Evolutionary conservation across 768 basidiomycete species (phyloP).

Genomic region (Gloeopeniophorella convolvens): DNA sequence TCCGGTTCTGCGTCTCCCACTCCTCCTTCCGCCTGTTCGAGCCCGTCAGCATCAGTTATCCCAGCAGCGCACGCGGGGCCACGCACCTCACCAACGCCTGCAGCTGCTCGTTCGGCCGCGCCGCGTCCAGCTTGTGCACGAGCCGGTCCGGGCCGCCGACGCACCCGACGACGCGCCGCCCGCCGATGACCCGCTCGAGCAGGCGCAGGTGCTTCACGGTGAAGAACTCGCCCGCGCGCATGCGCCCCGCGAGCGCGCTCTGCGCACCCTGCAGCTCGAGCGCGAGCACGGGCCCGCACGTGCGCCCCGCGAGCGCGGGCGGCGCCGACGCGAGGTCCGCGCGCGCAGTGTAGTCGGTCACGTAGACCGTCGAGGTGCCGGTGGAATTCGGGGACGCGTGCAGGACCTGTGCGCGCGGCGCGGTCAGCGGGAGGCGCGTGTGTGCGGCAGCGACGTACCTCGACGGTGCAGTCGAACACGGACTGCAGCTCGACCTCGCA

Average conservation of each 20-base stretch:
- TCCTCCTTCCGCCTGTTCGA: slow-evolving; percentile 5
- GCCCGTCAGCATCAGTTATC: neutral
- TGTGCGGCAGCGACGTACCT: neutral
- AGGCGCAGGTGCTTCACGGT: slow-evolving; percentile 17
- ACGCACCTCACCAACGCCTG: slow-evolving; percentile 10
- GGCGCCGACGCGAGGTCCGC: slow-evolving; percentile 12
- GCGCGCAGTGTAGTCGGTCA: slow-evolving; percentile 19
- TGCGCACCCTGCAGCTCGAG: slow-evolving; percentile 17
- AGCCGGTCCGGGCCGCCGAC: slow-evolving; percentile 20
- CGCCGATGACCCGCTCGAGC: slow-evolving; percentile 9
- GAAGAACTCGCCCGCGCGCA: slow-evolving; percentile 14
- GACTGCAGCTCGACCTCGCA: slow-evolving; percentile 7
- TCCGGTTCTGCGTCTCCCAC: neutral
- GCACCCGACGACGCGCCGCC: slow-evolving; percentile 8
- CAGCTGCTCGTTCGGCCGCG: slow-evolving; percentile 13
- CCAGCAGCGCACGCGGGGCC: neutral
- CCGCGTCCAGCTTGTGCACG: slow-evolving; percentile 12
- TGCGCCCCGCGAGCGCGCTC: slow-evolving; percentile 14
- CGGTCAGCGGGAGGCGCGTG: neutral
- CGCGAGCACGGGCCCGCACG: slow-evolving; percentile 9
- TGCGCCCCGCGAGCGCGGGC: neutral
- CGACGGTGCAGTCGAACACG: slow-evolving; percentile 19
- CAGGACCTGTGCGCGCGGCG: slow-evolving; percentile 7
- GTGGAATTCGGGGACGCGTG: slow-evolving; percentile 10
- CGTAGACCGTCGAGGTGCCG: slow-evolving; percentile 9